Base-by-base conservation (phyloP, 768 basidiomycete species). In the Termitomyces sp. region DNA sequence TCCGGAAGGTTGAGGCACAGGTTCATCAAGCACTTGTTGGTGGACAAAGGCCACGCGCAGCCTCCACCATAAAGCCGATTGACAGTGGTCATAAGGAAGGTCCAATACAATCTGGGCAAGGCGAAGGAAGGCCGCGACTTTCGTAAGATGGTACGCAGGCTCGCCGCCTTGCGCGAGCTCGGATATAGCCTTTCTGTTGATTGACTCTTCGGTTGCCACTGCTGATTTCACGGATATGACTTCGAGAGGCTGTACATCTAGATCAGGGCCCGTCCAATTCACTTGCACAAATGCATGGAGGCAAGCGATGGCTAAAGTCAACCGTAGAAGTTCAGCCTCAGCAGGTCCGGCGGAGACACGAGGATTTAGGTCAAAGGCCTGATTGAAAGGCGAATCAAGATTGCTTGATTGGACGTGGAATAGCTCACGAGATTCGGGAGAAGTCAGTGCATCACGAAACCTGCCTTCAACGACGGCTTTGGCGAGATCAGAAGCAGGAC, bases 181-280 rank as follows among this genome's bases (percentile, higher is more conserved):
- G 6, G 86, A 75, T 57, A 93, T 75, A 24, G 94, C 83, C 48
- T 82, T 82, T 30, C 74, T 71, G 64, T 93, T 81, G 42, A 98
- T 72, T 3, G 69, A 56, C 22, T 84, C 78, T 38, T 84, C 79
- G 38, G 76, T 74, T 53, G 70, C 24, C 8, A 68, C 61, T 30
- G 64, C 63, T 42, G 75, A 65, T 18, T 71, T 51, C 28, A 63
- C 46, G 43, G 69, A 64, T 38, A 80, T 61, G 40, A 80, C 61
- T 54, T 81, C 77, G 49, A 77, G 63, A 26, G 81, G 75, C 61
- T 72, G 70, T 60, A 94, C 69, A 58, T 84, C 75, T 44, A 97
- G 80, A 65, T 90, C 81, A 2, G 97, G 97, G 6, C 97, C 97
- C 0, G 95, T 98, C 94, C 94, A 99, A 72, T 99, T 99, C 30